Conservation (phyloP, 2,329 filamentous ascomycete genomes). For the Diaporthe ampelina region DNA sequence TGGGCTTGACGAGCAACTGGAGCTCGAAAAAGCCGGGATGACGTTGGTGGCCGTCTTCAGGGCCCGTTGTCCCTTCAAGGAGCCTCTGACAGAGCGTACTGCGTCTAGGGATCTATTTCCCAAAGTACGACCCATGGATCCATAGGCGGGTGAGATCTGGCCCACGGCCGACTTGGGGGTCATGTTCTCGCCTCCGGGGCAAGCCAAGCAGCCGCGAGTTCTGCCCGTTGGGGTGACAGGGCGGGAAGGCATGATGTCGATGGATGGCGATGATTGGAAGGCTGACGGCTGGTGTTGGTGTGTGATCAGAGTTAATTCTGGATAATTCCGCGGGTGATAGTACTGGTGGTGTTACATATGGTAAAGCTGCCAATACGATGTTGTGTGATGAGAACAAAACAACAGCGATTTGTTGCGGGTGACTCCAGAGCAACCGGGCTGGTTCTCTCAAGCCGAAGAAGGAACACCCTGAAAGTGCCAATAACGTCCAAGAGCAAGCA, state of each 20-base stretch:
- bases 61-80: slow-evolving; percentile 5
- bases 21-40: not conserved
- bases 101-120: slow-evolving; percentile 36
- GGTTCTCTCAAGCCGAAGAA: not conserved
- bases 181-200: slow-evolving; percentile 35
- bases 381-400: not conserved
- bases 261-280: not conserved
- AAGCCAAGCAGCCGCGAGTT: slow-evolving; percentile 30
- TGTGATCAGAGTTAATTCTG: not conserved
- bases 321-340: not conserved
- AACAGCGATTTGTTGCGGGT: not conserved
- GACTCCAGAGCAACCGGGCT: too few relatives aligned
- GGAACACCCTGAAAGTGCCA: not conserved
- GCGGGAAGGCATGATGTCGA: slow-evolving; percentile 19
- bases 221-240: slow-evolving; percentile 16
- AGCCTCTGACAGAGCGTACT: slow-evolving; percentile 33
- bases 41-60: slow-evolving; percentile 36
- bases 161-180: slow-evolving; percentile 19
- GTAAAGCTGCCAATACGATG: slow-evolving; percentile 10
- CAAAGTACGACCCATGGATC: slow-evolving; percentile 26
- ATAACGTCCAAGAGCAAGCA: not conserved
- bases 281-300: not conserved
- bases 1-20: slow-evolving; percentile 30
- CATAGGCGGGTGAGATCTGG: not conserved
- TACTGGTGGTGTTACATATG: not conserved